phyloP scores from a whole-genome alignment of 805 yeast genomes.

The Naumovozyma baii region DNA sequence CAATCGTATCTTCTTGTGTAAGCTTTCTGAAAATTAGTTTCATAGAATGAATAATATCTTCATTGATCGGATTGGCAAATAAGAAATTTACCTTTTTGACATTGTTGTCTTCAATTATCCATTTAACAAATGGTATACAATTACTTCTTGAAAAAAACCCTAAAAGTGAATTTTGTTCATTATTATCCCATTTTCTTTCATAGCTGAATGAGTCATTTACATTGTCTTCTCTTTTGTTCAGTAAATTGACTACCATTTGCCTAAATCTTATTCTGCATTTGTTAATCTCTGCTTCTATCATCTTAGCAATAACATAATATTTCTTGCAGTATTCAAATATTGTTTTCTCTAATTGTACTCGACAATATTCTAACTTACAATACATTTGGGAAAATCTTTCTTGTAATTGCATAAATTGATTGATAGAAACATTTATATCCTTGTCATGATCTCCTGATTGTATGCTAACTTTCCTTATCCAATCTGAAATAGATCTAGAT shows the following conservation, averaged over 20 bases:
- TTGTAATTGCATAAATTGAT: conserved; percentile 10
- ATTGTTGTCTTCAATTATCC: conserved; percentile 1
- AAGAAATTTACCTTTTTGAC: conserved; percentile 2
- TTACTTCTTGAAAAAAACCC: conserved; percentile 11
- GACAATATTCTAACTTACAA: conserved; percentile 11
- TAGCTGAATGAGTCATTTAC: neutral
- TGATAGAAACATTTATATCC: conserved; percentile 7
- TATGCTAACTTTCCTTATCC: conserved; percentile 9
- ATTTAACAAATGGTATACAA: conserved; percentile 5
- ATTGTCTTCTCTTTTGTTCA: neutral
- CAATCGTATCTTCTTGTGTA: neutral
- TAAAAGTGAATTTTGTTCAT: neutral
- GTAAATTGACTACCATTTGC: neutral
- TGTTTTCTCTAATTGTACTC: conserved; percentile 10
- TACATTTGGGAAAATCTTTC: conserved; percentile 6
- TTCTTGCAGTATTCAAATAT: conserved; percentile 6
- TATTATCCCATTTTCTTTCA: neutral
- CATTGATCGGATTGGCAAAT: conserved; percentile 10
- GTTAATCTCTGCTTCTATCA: neutral
- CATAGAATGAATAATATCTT: conserved; percentile 11
- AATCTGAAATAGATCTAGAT: conserved; percentile 3
- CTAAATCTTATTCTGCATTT: neutral
- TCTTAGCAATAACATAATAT: neutral
- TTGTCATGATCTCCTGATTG: conserved; percentile 1
- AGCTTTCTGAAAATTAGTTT: conserved; percentile 3